These are phyloP conservation scores for Solanum arcanum DNA, from an alignment of 257 asterid genomes.

Conservation along the genomic window DNA sequence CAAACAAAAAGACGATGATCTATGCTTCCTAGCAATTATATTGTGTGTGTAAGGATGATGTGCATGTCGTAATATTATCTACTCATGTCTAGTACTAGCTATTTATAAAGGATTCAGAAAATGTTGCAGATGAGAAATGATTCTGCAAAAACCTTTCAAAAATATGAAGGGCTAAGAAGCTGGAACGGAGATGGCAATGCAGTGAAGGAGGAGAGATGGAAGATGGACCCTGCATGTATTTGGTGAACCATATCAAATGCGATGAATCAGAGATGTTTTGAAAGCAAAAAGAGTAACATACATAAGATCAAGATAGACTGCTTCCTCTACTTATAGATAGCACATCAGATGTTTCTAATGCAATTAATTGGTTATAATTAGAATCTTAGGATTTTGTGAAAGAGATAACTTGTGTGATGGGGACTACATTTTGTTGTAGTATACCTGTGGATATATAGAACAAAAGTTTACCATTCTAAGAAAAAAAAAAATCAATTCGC, in stretches of 20 bases:
- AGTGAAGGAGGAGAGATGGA: background rate
- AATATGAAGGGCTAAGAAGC: background rate
- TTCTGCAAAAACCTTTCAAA: background rate
- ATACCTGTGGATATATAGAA: background rate
- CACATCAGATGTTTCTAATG: background rate
- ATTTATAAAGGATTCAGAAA: background rate
- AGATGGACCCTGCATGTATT: background rate
- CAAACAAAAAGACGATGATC: background rate
- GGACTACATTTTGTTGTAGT: background rate
- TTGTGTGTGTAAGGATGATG: background rate
- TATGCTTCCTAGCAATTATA: background rate
- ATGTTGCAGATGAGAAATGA: background rate
- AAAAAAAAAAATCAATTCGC: background rate
- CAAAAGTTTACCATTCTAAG: background rate
- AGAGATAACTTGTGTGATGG: background rate
- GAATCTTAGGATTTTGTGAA: background rate
- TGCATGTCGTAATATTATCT: background rate
- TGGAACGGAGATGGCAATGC: background rate
- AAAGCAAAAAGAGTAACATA: background rate
- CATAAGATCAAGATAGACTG: background rate
- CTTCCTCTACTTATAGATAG: background rate
- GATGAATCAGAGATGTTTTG: background rate
- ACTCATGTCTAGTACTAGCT: background rate
- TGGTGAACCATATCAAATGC: background rate
- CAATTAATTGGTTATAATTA: background rate